Conservation (phyloP, 352 stramenopile species). For the Pythium phragmitis region DNA sequence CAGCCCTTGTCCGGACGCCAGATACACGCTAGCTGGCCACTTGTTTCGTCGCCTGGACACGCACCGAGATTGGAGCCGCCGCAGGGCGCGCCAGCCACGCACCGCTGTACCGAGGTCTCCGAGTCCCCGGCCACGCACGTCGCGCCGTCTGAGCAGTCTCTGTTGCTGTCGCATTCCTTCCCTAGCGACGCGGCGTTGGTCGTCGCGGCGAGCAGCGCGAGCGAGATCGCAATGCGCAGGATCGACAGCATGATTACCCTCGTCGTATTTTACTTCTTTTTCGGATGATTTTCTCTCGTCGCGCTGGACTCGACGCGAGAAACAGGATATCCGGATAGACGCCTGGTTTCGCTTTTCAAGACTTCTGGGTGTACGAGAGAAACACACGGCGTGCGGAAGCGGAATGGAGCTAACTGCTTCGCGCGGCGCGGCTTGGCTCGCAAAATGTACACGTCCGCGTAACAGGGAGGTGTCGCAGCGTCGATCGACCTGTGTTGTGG, state of each 20-base stretch:
- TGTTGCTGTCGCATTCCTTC: slow-evolving; percentile 56
- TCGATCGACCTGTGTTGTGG: slow-evolving; percentile 18
- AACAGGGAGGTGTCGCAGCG: slow-evolving; percentile 6
- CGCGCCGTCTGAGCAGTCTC: slow-evolving; percentile 59
- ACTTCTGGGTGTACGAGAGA: too few species aligned
- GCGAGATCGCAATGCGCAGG: slow-evolving; percentile 8
- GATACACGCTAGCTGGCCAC: slow-evolving; percentile 73
- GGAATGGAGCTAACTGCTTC: too few species aligned
- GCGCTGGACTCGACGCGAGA: slow-evolving; percentile 15
- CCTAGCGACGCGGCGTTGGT: slow-evolving; percentile 31
- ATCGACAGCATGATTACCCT: slow-evolving; percentile 16
- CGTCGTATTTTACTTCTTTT: neutral
- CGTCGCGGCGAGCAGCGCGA: slow-evolving; percentile 6
- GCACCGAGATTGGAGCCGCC: slow-evolving; percentile 44
- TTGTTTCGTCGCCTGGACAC: slow-evolving; percentile 57
- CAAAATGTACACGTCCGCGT: too few species aligned
- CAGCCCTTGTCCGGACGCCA: slow-evolving; percentile 37
- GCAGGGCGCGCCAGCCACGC: slow-evolving; percentile 58
- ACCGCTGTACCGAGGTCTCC: slow-evolving; percentile 54
- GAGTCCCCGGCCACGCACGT: slow-evolving; percentile 79
- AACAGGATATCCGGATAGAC: neutral
- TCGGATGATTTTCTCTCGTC: slow-evolving; percentile 1
- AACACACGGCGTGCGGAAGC: too few species aligned
- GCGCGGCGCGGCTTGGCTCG: too few species aligned
- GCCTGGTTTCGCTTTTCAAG: neutral